Evolutionary conservation across 2,329 filamentous ascomycete species (phyloP), one percentile per base, ranked within the genome.

Genomic region (Fusarium sp.): DNA sequence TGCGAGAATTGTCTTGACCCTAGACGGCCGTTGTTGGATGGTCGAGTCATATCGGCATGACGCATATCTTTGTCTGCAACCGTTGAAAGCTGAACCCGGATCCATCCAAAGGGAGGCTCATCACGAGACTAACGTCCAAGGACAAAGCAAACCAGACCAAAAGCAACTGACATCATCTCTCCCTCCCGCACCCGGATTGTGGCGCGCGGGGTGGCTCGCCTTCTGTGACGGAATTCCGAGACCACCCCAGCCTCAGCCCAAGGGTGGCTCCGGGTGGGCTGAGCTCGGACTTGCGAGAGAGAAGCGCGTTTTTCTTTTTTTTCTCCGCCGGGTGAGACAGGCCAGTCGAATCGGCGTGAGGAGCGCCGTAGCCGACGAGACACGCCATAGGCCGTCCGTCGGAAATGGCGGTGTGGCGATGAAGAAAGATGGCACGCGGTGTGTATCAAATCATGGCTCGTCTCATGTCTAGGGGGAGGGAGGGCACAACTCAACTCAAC

Each of bases 241-340:
- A 22, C 33, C 33, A 33, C 30, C 54, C 62, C 62, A 70, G 52
- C 56, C 71, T 52, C 50, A 74, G 60, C 63, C 70, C 63, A 68
- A 62, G 60, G 61, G 69, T 73, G 71, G 71, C 71, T 57, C 50
- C 38, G 59, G 52, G 45, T 63, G 27, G 68, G 71, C 65, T 69
- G 68, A 60, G 68, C 71, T 73, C 45, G 63, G 67, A 65, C 71
- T 58, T 37, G 43, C 30, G 15, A 38, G 32, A 25, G 30, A 43
- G 43, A 45, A 50, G 30, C 35, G 33, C 25, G 17, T 27, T 22
- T 33, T 54, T 35, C 38, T 50, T n/a, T n/a, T n/a, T 65, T 69
- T 71, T 78, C 76, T 75, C 74, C 72, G 70, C 76, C 43, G 43
- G 45, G 70, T 77, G 76, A 78, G 76, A 77, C 76, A 77, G 20